These are phyloP conservation scores for Spergularia azorica DNA, from an alignment of 179 eudicot genomes.

Conservation along the genomic window DNA sequence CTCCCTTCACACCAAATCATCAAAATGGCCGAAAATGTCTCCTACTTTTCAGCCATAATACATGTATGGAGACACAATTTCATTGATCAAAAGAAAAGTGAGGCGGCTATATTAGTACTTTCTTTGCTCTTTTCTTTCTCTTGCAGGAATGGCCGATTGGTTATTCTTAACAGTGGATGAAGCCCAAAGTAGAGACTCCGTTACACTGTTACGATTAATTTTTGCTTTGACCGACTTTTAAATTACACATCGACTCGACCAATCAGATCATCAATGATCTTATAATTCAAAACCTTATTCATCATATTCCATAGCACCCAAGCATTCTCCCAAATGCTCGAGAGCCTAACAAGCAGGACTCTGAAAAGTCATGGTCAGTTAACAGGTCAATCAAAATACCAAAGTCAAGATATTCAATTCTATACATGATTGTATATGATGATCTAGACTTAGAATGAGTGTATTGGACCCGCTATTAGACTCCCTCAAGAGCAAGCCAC, in stretches of 20 bases:
- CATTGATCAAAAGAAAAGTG: not conserved
- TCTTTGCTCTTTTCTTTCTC: too few species aligned
- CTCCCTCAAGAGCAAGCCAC: slow-evolving; percentile 9
- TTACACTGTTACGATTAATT: too few species aligned
- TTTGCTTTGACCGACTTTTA: too few species aligned
- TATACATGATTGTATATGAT: not conserved
- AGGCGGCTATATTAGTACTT: not conserved
- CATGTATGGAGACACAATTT: not conserved
- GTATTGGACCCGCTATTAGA: not conserved
- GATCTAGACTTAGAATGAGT: not conserved
- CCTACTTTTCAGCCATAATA: not conserved
- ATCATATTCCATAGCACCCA: not conserved
- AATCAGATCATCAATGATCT: not conserved
- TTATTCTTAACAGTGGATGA: not conserved
- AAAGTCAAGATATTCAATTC: not conserved
- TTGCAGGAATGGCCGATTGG: not conserved
- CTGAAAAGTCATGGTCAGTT: not conserved
- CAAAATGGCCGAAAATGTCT: not conserved
- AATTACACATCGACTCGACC: too few species aligned
- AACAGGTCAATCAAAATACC: not conserved
- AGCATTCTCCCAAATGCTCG: not conserved
- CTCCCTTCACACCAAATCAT: not conserved
- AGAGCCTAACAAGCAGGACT: slow-evolving; percentile 2
- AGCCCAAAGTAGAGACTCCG: too few species aligned
- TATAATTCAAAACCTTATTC: not conserved